These are phyloP conservation scores for Chaetomium sp. DNA, from an alignment of 2,329 filamentous ascomycete genomes.

Conservation along the genomic window DNA sequence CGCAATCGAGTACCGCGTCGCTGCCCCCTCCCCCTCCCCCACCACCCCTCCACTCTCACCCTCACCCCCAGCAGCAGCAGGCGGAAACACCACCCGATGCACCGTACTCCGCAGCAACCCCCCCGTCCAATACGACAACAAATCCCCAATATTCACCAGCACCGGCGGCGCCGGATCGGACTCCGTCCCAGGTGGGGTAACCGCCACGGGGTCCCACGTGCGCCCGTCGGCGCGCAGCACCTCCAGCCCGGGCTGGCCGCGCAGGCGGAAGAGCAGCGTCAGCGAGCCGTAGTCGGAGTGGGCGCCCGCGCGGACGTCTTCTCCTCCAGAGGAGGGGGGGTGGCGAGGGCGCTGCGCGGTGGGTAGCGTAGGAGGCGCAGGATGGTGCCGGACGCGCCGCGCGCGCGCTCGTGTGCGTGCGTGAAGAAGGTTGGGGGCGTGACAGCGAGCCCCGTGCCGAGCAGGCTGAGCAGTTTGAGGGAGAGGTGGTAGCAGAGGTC, in stretches of 20 bases:
- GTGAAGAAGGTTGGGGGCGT: constrained; percentile 57
- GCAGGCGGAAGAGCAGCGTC: constrained; percentile 80
- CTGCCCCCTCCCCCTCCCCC: constrained; percentile 51
- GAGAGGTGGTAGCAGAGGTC: constrained; percentile 72
- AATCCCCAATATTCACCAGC: constrained; percentile 73
- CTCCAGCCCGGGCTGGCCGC: constrained; percentile 83
- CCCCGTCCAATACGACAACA: constrained; percentile 85
- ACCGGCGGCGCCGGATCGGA: constrained; percentile 67
- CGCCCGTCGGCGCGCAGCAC: constrained; percentile 62
- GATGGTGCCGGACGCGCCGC: constrained; percentile 57
- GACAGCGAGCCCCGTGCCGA: constrained; percentile 73
- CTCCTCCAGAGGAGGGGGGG: constrained; percentile 39
- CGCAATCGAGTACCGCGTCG: constrained; percentile 65
- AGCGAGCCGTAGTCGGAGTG: constrained; percentile 83
- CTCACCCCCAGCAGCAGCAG: constrained; percentile 27
- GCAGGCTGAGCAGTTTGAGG: constrained; percentile 70
- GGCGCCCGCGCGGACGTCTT: constrained; percentile 79
- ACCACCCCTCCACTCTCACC: neutral
- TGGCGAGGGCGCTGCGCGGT: constrained; percentile 45
- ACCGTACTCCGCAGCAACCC: constrained; percentile 85
- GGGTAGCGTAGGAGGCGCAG: constrained; percentile 76
- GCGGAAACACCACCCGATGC: constrained; percentile 78
- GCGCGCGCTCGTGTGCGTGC: constrained; percentile 49
- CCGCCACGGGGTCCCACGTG: constrained; percentile 65
- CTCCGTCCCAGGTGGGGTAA: constrained; percentile 63